These are phyloP conservation scores for Calocera viscosa DNA, from an alignment of 768 basidiomycete genomes.

Conservation along the genomic window DNA sequence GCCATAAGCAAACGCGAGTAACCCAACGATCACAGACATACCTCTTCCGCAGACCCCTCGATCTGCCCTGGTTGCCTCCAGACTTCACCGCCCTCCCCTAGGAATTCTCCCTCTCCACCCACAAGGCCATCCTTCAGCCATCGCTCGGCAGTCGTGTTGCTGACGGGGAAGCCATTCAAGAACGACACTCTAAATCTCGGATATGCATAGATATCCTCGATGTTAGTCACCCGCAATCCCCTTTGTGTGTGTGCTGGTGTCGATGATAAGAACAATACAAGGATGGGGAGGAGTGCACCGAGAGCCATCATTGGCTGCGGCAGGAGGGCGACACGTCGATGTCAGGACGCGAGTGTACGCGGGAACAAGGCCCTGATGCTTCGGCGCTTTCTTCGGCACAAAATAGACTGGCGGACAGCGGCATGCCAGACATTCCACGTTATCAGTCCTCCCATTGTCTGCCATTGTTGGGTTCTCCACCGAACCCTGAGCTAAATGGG, in stretches of 20 bases:
- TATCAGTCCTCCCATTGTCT: not conserved
- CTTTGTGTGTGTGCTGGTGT: slow-evolving; percentile 2
- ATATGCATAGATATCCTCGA: slow-evolving; percentile 59
- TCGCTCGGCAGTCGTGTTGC: slow-evolving; percentile 55
- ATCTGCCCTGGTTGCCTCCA: slow-evolving; percentile 40
- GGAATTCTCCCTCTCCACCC: slow-evolving; percentile 67
- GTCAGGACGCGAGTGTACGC: not conserved
- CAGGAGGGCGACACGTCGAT: not conserved
- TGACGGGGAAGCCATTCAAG: slow-evolving; percentile 63
- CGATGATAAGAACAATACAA: not conserved
- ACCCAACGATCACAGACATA: not conserved
- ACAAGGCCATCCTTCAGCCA: slow-evolving; percentile 63
- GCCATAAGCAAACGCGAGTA: not conserved
- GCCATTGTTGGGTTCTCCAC: not conserved
- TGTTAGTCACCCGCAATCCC: not conserved
- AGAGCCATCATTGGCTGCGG: not conserved
- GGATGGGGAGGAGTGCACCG: not conserved
- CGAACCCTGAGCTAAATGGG: not conserved
- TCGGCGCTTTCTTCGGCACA: no score
- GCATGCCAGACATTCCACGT: no score
- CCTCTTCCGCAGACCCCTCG: slow-evolving; percentile 38
- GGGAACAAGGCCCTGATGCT: no score
- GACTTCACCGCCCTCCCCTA: slow-evolving; percentile 38
- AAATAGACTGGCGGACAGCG: no score
- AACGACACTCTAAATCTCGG: slow-evolving; percentile 73